Percentiles rank a stretch among this genome's conserved stretches.
Conservation (phyloP, 2,329 filamentous ascomycete genomes). For the Ophiostoma fasciatum region DNA sequence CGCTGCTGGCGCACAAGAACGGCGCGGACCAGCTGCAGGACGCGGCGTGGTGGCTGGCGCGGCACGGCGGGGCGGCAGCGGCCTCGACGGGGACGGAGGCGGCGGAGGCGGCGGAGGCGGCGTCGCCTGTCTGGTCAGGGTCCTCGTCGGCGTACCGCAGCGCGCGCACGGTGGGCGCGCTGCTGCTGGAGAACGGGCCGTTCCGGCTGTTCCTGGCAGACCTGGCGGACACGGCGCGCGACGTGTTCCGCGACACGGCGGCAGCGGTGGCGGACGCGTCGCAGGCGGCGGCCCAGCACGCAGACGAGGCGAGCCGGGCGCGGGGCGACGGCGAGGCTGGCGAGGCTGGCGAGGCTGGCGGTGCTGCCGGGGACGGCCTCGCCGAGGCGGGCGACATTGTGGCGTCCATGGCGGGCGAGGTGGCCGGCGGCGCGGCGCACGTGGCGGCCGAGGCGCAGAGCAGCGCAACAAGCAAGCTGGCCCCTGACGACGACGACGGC, state of each 20-base stretch:
- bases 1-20: conserved; percentile 75
- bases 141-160: conserved; percentile 67
- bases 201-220: conserved; percentile 80
- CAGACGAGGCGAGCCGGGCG: conserved; percentile 53
- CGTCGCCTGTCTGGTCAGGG: too few species aligned
- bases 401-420: conserved; percentile 36
- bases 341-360: conserved; percentile 30
- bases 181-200: conserved; percentile 82
- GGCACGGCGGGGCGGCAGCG: conserved; percentile 56
- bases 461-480: conserved; percentile 60
- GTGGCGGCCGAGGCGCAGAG: conserved; percentile 45
- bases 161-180: conserved; percentile 63
- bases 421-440: conserved; percentile 37
- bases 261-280: conserved; percentile 65
- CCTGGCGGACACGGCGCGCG: conserved; percentile 59
- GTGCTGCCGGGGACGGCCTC: too few species aligned
- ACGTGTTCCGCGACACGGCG: conserved; percentile 78
- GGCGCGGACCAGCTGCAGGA: conserved; percentile 75
- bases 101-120: not conserved
- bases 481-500: conserved; percentile 54
- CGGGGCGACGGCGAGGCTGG: not conserved
- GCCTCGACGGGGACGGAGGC: conserved; percentile 40
- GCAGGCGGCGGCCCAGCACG: conserved; percentile 54
- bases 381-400: conserved; percentile 35
- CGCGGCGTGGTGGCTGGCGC: conserved; percentile 71